Percentiles rank a stretch among this genome's conserved stretches.
Conservation (phyloP, 306 rosid species). For the Cicer judaicum region DNA sequence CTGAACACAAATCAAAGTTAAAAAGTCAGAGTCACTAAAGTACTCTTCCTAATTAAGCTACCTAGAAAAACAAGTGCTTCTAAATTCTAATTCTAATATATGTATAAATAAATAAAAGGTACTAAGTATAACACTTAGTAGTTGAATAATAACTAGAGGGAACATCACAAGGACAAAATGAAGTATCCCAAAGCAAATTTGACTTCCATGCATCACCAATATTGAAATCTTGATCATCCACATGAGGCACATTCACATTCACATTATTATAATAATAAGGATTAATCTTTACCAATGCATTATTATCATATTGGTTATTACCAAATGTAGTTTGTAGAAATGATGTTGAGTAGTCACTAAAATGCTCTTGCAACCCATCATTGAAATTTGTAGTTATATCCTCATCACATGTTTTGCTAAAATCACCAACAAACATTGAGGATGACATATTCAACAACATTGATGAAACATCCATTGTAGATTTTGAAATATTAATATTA, state of each 20-base stretch:
- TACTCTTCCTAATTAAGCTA: slow-evolving; percentile 18
- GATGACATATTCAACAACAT: slow-evolving; percentile 79
- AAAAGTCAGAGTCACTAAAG: slow-evolving; percentile 41
- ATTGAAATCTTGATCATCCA: slow-evolving; percentile 56
- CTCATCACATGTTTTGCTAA: slow-evolving; percentile 33
- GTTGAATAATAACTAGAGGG: slow-evolving; percentile 58
- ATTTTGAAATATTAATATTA: slow-evolving; percentile 11
- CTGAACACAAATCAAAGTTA: slow-evolving; percentile 32
- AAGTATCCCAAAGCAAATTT: slow-evolving; percentile 73
- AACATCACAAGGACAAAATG: slow-evolving; percentile 70
- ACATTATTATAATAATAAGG: slow-evolving; percentile 31
- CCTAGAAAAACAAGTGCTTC: slow-evolving; percentile 48
- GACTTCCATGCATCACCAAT: slow-evolving; percentile 76
- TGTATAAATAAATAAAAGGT: not conserved
- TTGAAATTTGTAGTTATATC: slow-evolving; percentile 43
- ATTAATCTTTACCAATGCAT: slow-evolving; percentile 48
- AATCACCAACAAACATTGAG: slow-evolving; percentile 67
- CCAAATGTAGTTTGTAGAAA: slow-evolving; percentile 47
- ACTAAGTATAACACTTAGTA: slow-evolving; percentile 67
- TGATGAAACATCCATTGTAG: slow-evolving; percentile 64
- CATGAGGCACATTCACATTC: slow-evolving; percentile 45
- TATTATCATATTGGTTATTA: slow-evolving; percentile 25
- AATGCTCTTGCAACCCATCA: slow-evolving; percentile 50
- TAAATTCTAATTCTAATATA: slow-evolving; percentile 31
- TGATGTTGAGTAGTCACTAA: slow-evolving; percentile 41